Evolutionary conservation across 1,139 yeast species (phyloP).

Genomic region (Hyphopichia khmerensis): DNA sequence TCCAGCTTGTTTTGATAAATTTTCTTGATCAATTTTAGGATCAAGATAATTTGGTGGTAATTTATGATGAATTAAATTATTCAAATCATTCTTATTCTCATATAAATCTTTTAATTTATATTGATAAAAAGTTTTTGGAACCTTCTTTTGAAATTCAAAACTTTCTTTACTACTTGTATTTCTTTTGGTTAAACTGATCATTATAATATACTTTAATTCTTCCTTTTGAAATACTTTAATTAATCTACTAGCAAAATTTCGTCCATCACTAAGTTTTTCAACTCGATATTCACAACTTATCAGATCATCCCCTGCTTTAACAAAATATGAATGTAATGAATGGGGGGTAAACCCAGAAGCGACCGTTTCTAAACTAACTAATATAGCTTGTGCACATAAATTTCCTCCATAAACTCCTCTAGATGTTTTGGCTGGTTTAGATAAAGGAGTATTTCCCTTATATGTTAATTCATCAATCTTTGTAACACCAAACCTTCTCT

Average conservation of each 20-base stretch:
- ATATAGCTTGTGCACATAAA: slow-evolving; percentile 39
- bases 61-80: slow-evolving; percentile 25
- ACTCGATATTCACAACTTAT: slow-evolving; percentile 29
- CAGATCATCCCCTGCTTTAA: slow-evolving; percentile 35
- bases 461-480: slow-evolving; percentile 21
- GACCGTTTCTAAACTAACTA: slow-evolving; percentile 34
- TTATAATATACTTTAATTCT: slow-evolving; percentile 30
- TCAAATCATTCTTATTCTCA: slow-evolving; percentile 15
- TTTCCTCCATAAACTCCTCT: slow-evolving; percentile 46
- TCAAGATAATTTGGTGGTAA: slow-evolving; percentile 27
- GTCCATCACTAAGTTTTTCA: slow-evolving; percentile 31
- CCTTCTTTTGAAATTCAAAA: slow-evolving; percentile 34
- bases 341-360: slow-evolving; percentile 39
- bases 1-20: slow-evolving; percentile 22
- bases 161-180: slow-evolving; percentile 20
- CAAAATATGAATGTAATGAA: slow-evolving; percentile 42
- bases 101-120: slow-evolving; percentile 24
- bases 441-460: slow-evolving; percentile 29
- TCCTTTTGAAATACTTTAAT: slow-evolving; percentile 29
- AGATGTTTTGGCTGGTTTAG: slow-evolving; percentile 28
- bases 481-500: slow-evolving; percentile 20
- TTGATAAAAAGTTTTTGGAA: slow-evolving; percentile 23
- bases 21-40: slow-evolving; percentile 14
- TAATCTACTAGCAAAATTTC: slow-evolving; percentile 32
- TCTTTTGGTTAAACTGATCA: slow-evolving; percentile 32